phyloP scores from a whole-genome alignment of 768 basidiomycete genomes.

The Trichaptum fuscoviolaceum region DNA sequence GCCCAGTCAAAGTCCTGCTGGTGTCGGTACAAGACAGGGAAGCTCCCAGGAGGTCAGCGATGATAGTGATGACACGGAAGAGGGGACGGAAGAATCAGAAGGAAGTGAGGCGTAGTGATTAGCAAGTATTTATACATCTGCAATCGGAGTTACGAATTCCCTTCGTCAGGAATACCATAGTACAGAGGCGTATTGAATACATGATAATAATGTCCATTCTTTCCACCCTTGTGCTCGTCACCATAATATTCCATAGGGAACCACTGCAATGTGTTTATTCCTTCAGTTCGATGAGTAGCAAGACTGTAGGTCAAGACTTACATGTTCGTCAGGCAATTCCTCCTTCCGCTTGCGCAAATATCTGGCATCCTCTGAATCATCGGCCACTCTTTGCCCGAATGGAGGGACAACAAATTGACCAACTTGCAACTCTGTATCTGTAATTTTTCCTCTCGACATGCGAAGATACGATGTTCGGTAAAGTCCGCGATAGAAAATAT shows the following conservation, averaged over 20 bases:
- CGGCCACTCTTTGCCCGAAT: conserved; percentile 44
- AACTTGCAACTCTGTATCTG: conserved; percentile 87
- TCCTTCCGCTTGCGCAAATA: conserved; percentile 67
- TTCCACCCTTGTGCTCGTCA: conserved; percentile 45
- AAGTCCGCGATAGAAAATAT: conserved; percentile 78
- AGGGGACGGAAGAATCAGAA: conserved; percentile 3
- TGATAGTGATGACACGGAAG: background rate
- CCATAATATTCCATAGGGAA: conserved; percentile 72
- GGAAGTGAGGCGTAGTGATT: background rate
- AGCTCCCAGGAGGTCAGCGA: background rate
- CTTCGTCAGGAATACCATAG: conserved; percentile 32
- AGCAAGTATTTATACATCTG: background rate
- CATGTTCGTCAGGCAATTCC: conserved; percentile 58
- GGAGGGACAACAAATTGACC: conserved; percentile 77
- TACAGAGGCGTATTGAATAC: conserved; percentile 60
- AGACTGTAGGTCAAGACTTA: conserved; percentile 26
- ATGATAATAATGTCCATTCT: conserved; percentile 71
- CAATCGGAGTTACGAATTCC: conserved; percentile 22
- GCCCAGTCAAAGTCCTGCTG: background rate
- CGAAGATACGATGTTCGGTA: conserved; percentile 81
- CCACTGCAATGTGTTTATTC: conserved; percentile 42
- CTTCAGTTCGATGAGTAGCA: background rate
- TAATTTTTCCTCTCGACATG: conserved; percentile 76
- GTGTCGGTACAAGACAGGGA: background rate
- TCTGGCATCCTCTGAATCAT: conserved; percentile 57